Conservation (phyloP, 768 basidiomycete genomes). For the Lyophyllum semitale region DNA sequence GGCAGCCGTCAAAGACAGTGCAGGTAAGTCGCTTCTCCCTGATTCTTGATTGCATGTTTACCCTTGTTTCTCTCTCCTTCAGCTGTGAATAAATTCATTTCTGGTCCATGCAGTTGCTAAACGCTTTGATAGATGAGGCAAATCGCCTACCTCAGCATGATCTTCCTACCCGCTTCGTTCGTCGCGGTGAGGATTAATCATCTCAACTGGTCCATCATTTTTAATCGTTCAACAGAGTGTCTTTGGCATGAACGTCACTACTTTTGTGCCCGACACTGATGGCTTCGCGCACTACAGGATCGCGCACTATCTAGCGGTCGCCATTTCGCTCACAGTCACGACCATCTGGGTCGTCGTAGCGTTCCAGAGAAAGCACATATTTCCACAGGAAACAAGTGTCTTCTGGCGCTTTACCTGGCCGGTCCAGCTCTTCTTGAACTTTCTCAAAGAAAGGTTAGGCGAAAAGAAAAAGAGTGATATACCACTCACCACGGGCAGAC, state of each 20-base stretch:
- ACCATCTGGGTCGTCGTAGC: slow-evolving; percentile 60
- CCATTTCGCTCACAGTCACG: slow-evolving; percentile 47
- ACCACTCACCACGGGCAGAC: slow-evolving; percentile 5
- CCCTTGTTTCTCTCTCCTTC: background rate
- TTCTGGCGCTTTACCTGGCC: slow-evolving; percentile 40
- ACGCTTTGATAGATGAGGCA: slow-evolving; percentile 46
- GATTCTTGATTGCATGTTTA: too few species aligned
- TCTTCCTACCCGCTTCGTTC: slow-evolving; percentile 61
- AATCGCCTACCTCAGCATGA: slow-evolving; percentile 63
- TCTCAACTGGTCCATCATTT: background rate
- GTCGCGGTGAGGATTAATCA: slow-evolving; percentile 37
- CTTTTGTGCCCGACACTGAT: slow-evolving; percentile 35
- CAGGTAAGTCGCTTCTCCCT: slow-evolving; percentile 30
- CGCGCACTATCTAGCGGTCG: slow-evolving; percentile 40
- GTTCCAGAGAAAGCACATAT: slow-evolving; percentile 47
- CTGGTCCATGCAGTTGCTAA: background rate
- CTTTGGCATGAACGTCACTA: slow-evolving; percentile 61
- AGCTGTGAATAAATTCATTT: slow-evolving; percentile 21
- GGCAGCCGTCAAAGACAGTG: slow-evolving; percentile 50
- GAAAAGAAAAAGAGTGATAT: background rate
- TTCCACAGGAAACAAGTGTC: slow-evolving; percentile 26
- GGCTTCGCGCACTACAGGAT: too few species aligned
- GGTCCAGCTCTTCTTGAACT: slow-evolving; percentile 20
- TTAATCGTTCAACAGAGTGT: slow-evolving; percentile 37
- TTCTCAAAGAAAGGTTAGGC: background rate